phyloP scores from a whole-genome alignment of 768 basidiomycete species.

The Boletus bicolor region DNA sequence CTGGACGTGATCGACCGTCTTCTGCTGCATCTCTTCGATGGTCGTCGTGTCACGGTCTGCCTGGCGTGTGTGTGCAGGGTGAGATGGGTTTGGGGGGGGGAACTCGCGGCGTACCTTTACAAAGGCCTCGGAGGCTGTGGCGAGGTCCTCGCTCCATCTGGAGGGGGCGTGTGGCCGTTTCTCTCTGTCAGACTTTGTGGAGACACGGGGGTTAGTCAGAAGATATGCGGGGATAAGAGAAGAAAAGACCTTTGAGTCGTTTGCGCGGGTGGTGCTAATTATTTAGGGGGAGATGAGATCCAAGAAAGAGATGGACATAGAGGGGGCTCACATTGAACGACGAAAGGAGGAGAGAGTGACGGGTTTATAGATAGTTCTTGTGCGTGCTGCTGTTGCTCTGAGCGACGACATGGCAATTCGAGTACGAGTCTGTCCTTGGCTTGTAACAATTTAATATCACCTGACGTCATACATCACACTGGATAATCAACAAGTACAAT shows the following conservation, averaged over 20 bases:
- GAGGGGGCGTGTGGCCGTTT: conserved; percentile 57
- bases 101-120: conserved; percentile 46
- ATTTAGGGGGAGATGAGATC: conserved; percentile 1
- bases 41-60: conserved; percentile 23
- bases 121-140: conserved; percentile 59
- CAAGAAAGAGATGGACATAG: not conserved
- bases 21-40: conserved; percentile 19
- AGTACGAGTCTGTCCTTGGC: not conserved
- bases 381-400: conserved; percentile 5
- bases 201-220: not conserved
- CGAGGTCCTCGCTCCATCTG: conserved; percentile 70
- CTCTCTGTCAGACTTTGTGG: conserved; percentile 48
- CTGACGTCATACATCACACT: conserved; percentile 17
- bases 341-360: not conserved
- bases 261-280: conserved; percentile 55
- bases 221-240: not conserved
- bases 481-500: not conserved
- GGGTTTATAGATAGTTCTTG: not conserved
- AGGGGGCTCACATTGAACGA: conserved; percentile 3
- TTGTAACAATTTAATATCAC: not conserved
- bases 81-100: not conserved
- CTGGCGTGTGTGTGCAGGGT: conserved; percentile 5
- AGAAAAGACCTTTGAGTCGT: conserved; percentile 47
- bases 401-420: conserved; percentile 14
- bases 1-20: conserved; percentile 20